Conservation (phyloP, 73 alveolate genomes). For the Stentor roeselii region DNA sequence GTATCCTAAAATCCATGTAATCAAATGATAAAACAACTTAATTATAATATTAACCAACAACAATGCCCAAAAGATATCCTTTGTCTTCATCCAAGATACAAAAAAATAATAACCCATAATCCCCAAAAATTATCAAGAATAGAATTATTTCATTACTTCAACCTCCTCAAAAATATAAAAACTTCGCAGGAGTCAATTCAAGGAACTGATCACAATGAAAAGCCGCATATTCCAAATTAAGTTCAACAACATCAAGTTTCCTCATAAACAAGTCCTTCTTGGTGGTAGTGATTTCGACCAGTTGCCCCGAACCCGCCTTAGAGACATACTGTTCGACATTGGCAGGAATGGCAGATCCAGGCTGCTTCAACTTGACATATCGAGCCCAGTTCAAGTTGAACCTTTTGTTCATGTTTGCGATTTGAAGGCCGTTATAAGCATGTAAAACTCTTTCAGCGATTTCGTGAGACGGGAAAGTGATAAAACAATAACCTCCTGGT, state of each 20-base stretch:
- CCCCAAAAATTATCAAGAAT: no score
- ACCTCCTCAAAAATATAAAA: neutral
- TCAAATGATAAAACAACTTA: no score
- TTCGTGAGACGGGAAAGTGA: slow-evolving; percentile 56
- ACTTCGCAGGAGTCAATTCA: neutral
- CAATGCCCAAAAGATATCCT: no score
- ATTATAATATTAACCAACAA: no score
- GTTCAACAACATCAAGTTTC: slow-evolving; percentile 20
- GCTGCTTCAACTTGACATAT: slow-evolving; percentile 16
- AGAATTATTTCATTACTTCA: no score
- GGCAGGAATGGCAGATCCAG: neutral
- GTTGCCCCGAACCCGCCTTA: neutral
- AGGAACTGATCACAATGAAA: slow-evolving; percentile 2
- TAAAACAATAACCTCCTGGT: slow-evolving; percentile 73
- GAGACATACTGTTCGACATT: neutral
- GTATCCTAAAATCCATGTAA: no score
- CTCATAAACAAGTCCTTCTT: slow-evolving; percentile 19
- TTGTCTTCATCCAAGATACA: no score
- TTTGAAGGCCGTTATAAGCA: slow-evolving; percentile 53
- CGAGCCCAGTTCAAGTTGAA: slow-evolving; percentile 44
- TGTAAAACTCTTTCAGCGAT: slow-evolving; percentile 56
- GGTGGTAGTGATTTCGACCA: neutral
- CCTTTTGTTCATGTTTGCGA: slow-evolving; percentile 60
- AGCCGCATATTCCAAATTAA: slow-evolving; percentile 23
- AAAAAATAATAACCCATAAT: no score